Conservation (phyloP, 345 rosid species). For the Isatis tinctoria region DNA sequence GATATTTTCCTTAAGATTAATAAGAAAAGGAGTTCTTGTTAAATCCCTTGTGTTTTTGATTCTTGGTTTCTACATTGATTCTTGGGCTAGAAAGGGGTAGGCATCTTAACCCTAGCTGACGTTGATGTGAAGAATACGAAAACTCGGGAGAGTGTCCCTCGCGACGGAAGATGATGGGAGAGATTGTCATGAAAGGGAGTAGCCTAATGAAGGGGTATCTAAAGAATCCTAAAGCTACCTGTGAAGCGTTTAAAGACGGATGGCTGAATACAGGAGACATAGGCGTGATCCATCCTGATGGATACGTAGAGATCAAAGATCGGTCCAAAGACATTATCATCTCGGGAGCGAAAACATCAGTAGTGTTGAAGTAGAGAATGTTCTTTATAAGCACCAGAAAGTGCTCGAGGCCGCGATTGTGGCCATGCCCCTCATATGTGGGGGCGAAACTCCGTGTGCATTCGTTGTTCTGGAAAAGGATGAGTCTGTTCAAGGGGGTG, state of each 20-base stretch:
- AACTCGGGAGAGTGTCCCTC: slow-evolving; percentile 42
- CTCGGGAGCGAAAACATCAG: slow-evolving; percentile 63
- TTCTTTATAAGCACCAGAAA: slow-evolving; percentile 38
- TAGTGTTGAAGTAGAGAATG: slow-evolving; percentile 49
- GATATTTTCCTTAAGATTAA: too few species aligned
- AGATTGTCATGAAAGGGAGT: slow-evolving; percentile 50
- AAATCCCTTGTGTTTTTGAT: too few species aligned
- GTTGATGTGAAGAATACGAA: slow-evolving; percentile 52
- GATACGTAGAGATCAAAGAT: slow-evolving; percentile 54
- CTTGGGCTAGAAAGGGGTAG: slow-evolving; percentile 27
- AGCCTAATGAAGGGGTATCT: slow-evolving; percentile 55
- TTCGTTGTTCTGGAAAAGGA: slow-evolving; percentile 32
- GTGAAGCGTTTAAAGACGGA: slow-evolving; percentile 45
- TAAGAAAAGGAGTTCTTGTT: too few species aligned
- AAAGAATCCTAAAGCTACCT: slow-evolving; percentile 38
- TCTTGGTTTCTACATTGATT: too few species aligned
- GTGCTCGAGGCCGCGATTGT: slow-evolving; percentile 53
- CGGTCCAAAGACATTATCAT: slow-evolving; percentile 58
- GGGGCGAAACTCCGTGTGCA: slow-evolving; percentile 58
- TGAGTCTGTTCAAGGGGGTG: not conserved
- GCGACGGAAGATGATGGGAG: slow-evolving; percentile 53
- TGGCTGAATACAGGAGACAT: slow-evolving; percentile 65
- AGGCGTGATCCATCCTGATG: slow-evolving; percentile 44
- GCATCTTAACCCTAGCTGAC: slow-evolving; percentile 34
- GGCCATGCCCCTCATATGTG: slow-evolving; percentile 53